Conservation (phyloP, 2,329 filamentous ascomycete genomes). For the Corinectria fuckeliana region DNA sequence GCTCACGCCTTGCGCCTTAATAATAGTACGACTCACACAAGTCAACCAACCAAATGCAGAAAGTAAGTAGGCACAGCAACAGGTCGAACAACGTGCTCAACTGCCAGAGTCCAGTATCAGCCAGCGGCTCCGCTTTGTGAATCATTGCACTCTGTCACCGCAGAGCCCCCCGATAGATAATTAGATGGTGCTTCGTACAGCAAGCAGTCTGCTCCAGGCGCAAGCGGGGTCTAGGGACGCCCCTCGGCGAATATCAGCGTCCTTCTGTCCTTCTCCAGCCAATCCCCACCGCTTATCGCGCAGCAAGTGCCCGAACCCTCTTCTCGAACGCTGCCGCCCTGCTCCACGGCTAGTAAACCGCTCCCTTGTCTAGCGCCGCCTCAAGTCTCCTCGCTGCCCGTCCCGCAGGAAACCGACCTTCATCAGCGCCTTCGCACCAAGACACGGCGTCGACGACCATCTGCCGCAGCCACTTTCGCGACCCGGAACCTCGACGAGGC, state of each 20-base stretch:
- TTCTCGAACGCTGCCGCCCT: slow-evolving; percentile 23
- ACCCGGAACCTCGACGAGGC: not conserved
- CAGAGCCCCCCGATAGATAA: not conserved
- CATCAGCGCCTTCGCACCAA: not conserved
- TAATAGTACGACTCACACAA: not conserved
- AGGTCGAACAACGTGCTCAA: not conserved
- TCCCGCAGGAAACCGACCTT: slow-evolving; percentile 23
- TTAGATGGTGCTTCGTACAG: too few relatives aligned
- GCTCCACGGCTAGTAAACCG: too few relatives aligned
- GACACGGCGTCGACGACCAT: not conserved
- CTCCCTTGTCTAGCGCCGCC: slow-evolving; percentile 1
- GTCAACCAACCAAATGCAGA: too few relatives aligned
- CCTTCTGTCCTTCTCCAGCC: not conserved
- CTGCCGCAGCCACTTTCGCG: not conserved
- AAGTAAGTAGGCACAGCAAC: not conserved
- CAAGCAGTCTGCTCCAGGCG: too few relatives aligned
- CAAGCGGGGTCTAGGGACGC: too few relatives aligned
- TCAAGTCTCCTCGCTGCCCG: too few relatives aligned
- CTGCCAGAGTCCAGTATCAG: slow-evolving; percentile 2
- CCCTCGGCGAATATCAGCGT: not conserved
- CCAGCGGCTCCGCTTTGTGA: slow-evolving; percentile 13
- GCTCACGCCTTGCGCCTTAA: not conserved
- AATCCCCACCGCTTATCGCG: slow-evolving; percentile 9
- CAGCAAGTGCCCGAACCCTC: not conserved
- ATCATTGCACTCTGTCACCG: slow-evolving; percentile 17